Evolutionary conservation across 108 stramenopile genomes (phyloP).

Genomic region (Discostella stelligeroides): DNA sequence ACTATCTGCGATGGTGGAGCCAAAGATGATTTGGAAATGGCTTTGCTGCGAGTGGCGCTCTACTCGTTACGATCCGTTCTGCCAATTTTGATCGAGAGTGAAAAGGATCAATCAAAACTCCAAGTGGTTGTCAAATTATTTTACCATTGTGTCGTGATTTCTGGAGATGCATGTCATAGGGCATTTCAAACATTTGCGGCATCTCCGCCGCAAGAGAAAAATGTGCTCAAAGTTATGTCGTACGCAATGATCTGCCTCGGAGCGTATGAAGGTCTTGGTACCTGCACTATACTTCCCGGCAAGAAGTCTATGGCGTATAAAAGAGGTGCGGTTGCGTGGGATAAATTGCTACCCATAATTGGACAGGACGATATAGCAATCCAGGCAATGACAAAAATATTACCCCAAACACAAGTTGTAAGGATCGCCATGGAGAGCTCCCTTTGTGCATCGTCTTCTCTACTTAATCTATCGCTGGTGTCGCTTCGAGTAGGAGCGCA

Average conservation of each 20-base stretch:
- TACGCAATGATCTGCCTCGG: slow-evolving; percentile 38
- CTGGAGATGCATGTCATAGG: slow-evolving; percentile 26
- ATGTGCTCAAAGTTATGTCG: slow-evolving; percentile 5
- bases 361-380: background rate
- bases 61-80: slow-evolving; percentile 15
- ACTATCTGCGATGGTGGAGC: background rate
- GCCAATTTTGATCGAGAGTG: slow-evolving; percentile 9
- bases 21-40: slow-evolving; percentile 12
- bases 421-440: slow-evolving; percentile 39
- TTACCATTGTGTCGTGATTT: slow-evolving; percentile 38
- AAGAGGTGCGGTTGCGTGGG: slow-evolving; percentile 15
- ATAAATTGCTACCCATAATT: slow-evolving; percentile 22
- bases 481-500: slow-evolving; percentile 7
- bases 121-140: slow-evolving; percentile 21
- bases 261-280: slow-evolving; percentile 32
- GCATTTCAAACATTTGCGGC: slow-evolving; percentile 14
- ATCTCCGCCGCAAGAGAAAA: background rate
- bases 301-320: background rate
- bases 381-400: background rate
- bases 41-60: slow-evolving; percentile 24
- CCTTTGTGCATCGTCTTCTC: slow-evolving; percentile 26
- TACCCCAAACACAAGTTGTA: slow-evolving; percentile 29
- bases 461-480: slow-evolving; percentile 26
- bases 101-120: background rate
- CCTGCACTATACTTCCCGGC: background rate